Evolutionary conservation across 78 protist species (phyloP).

Genomic region (Dictyostelium brefeldianum): DNA sequence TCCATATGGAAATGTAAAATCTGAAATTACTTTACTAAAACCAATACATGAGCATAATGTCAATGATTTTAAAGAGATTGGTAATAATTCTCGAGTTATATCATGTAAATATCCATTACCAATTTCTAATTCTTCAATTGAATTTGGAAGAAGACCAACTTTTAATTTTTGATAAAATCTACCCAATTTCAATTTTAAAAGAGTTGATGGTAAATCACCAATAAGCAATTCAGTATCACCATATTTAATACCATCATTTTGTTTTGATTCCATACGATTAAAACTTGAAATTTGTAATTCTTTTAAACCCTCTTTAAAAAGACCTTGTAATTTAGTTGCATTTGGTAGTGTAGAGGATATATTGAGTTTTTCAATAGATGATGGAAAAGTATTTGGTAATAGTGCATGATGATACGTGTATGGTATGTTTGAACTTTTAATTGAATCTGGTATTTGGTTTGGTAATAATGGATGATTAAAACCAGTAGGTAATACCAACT

Average conservation of each 20-base stretch:
- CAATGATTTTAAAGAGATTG: not conserved
- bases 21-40: not conserved
- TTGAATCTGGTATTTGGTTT: too few species aligned
- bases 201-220: not conserved
- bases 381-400: not conserved
- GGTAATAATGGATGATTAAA: too few species aligned
- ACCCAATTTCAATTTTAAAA: not conserved
- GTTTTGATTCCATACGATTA: too few species aligned
- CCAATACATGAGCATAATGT: not conserved
- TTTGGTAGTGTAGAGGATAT: not conserved
- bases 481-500: not conserved
- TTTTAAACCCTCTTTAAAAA: not conserved
- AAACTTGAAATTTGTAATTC: not conserved
- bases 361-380: not conserved
- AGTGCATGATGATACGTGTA: too few species aligned
- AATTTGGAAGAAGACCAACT: not conserved
- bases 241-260: not conserved
- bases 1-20: not conserved
- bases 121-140: not conserved
- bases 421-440: too few species aligned
- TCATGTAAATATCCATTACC: not conserved
- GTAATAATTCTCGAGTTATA: not conserved
- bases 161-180: not conserved
- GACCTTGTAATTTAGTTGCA: not conserved
- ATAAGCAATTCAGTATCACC: not conserved